Evolutionary conservation across 768 basidiomycete species (phyloP).

Genomic region (Candolleomyces aberdarensis): DNA sequence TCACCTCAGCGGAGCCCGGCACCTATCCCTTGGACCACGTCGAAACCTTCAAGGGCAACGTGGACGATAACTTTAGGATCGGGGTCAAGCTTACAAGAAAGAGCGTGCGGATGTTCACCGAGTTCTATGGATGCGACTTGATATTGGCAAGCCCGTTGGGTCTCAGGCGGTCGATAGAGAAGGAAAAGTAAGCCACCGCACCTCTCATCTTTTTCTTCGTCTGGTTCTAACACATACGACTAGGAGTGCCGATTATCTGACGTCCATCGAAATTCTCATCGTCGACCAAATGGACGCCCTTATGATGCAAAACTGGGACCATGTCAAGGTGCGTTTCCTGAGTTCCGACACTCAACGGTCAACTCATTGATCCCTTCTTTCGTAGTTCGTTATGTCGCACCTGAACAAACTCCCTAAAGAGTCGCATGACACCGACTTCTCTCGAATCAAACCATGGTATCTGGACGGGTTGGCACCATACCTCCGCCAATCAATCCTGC

Average conservation of each 20-base stretch:
- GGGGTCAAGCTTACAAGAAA: constrained; percentile 93
- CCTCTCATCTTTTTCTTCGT: background rate
- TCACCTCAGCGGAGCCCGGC: constrained; percentile 67
- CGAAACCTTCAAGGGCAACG: constrained; percentile 93
- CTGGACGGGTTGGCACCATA: constrained; percentile 89
- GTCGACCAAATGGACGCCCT: constrained; percentile 91
- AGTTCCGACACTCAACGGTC: background rate
- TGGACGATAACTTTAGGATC: constrained; percentile 91
- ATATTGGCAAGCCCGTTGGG: constrained; percentile 94
- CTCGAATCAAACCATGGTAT: constrained; percentile 97
- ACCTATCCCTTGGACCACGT: constrained; percentile 87
- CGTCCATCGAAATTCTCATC: constrained; percentile 89
- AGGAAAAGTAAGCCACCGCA: constrained; percentile 70
- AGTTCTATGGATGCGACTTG: constrained; percentile 88
- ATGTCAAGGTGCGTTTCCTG: constrained; percentile 67
- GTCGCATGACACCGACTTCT: constrained; percentile 93
- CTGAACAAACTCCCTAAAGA: constrained; percentile 91
- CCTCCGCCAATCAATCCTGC: constrained; percentile 84
- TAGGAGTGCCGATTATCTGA: constrained; percentile 87
- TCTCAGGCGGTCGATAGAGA: constrained; percentile 87
- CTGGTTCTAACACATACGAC: background rate
- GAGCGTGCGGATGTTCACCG: constrained; percentile 86
- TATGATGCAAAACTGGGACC: constrained; percentile 99
- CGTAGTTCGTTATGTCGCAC: constrained; percentile 78
- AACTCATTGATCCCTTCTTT: background rate